A percentile compares a stretch with the other conserved stretches of the same genome.
phyloP scores from a whole-genome alignment of 1,139 yeast species.

The Pichia inconspicua region DNA sequence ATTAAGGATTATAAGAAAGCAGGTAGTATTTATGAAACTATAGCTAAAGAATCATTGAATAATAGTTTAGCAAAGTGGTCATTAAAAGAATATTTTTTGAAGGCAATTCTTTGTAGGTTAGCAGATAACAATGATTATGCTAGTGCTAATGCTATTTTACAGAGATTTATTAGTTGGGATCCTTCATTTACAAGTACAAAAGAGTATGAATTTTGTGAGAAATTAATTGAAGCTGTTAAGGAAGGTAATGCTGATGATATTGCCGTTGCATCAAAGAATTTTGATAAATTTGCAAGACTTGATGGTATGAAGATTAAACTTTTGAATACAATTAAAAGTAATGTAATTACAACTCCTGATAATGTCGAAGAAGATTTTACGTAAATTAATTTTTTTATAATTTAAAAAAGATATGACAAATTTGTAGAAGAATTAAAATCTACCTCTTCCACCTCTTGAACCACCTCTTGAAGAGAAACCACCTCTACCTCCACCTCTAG shows the following conservation, averaged over 20 bases:
- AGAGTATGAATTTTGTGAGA: conserved; percentile 61
- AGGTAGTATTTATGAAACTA: conserved; percentile 63
- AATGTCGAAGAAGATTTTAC: conserved; percentile 34
- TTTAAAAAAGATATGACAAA: not conserved
- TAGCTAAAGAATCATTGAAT: conserved; percentile 68
- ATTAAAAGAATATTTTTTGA: conserved; percentile 82
- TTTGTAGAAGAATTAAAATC: conserved; percentile 4
- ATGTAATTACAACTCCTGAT: conserved; percentile 30
- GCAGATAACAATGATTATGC: conserved; percentile 79
- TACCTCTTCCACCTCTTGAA: conserved; percentile 18
- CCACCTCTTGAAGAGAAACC: conserved; percentile 31
- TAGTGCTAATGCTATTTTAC: conserved; percentile 71
- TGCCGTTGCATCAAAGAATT: conserved; percentile 71
- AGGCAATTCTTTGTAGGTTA: conserved; percentile 72
- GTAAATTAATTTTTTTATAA: conserved; percentile 10
- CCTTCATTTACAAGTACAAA: conserved; percentile 71
- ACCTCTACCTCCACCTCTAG: conserved; percentile 33
- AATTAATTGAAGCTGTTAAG: conserved; percentile 62
- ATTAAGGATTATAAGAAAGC: conserved; percentile 65
- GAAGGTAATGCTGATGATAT: conserved; percentile 75
- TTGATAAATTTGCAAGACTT: conserved; percentile 79
- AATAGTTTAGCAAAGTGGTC: conserved; percentile 83
- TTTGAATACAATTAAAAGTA: conserved; percentile 76
- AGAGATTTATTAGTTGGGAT: conserved; percentile 62
- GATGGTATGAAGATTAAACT: conserved; percentile 92